These are phyloP conservation scores for Eimeria acervulina DNA, from an alignment of 169 alveolate species.

Conservation along the genomic window DNA sequence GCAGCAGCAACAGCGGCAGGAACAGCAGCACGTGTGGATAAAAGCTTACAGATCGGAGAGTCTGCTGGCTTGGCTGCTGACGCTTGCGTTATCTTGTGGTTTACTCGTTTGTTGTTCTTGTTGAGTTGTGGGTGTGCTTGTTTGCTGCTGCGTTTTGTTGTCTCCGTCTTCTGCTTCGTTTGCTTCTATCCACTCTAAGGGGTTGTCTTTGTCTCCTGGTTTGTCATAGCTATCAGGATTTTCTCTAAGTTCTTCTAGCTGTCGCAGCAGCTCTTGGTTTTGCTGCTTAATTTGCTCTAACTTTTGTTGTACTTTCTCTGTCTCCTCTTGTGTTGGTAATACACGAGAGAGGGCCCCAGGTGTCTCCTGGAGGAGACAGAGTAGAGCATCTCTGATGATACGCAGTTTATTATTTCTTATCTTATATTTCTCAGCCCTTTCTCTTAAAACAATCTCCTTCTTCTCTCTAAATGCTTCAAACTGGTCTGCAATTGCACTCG, in stretches of 20 bases:
- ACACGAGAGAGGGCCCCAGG: background rate
- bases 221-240: background rate
- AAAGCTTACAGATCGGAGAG: too few relatives aligned
- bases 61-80: too few relatives aligned
- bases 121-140: background rate
- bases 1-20: constrained; percentile 11
- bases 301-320: background rate
- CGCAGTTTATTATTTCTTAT: background rate
- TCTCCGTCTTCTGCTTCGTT: background rate
- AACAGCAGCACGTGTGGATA: background rate
- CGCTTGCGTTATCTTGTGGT: too few relatives aligned
- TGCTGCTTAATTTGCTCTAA: background rate
- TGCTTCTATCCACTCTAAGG: background rate
- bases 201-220: background rate
- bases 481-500: background rate
- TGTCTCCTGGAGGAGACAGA: background rate
- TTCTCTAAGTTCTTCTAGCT: background rate
- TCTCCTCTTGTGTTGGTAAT: constrained; percentile 9
- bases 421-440: background rate
- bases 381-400: background rate
- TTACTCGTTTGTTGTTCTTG: too few relatives aligned
- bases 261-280: background rate
- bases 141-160: background rate
- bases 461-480: constrained; percentile 57
- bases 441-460: background rate